These are phyloP conservation scores for Coniochaeta sp. DNA, from an alignment of 2,329 filamentous ascomycete species.

Conservation along the genomic window DNA sequence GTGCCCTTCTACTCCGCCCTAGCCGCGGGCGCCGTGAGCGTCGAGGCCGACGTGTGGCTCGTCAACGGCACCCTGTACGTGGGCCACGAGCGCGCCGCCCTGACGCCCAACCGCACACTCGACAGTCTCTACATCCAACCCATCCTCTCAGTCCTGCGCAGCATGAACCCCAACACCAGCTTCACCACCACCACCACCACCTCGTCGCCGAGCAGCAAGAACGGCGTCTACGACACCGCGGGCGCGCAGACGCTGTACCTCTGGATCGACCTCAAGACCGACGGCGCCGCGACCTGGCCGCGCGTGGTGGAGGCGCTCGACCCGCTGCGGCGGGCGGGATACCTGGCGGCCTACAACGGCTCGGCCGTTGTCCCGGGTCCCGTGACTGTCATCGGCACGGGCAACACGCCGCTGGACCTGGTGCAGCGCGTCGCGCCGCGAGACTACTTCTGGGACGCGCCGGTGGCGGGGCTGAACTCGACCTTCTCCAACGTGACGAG, in stretches of 20 bases:
- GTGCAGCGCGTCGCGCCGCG: conserved; percentile 52
- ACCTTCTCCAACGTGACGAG: conserved; percentile 16
- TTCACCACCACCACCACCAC: conserved; percentile 33
- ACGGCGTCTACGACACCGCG: conserved; percentile 48
- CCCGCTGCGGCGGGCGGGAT: conserved; percentile 48
- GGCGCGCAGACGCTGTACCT: conserved; percentile 47
- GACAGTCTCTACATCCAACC: conserved; percentile 55
- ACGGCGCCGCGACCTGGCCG: conserved; percentile 41
- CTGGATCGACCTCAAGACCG: conserved; percentile 61
- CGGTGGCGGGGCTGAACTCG: conserved; percentile 11
- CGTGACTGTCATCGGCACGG: conserved; percentile 61
- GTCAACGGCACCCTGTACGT: conserved; percentile 49
- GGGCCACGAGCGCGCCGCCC: conserved; percentile 48
- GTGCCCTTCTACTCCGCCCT: conserved; percentile 57
- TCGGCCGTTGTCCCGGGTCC: conserved; percentile 40
- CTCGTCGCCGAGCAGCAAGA: too few species aligned
- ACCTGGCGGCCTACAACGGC: conserved; percentile 43
- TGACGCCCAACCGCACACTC: conserved; percentile 50
- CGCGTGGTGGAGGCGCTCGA: conserved; percentile 44
- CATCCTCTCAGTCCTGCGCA: conserved; percentile 46
- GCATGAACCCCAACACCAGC: conserved; percentile 38
- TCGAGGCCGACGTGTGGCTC: conserved; percentile 65
- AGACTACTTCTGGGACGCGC: conserved; percentile 24
- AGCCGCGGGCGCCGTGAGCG: conserved; percentile 48
- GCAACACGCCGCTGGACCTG: conserved; percentile 49